Conservation (phyloP, 768 basidiomycete genomes). For the Termitomyces sp. region DNA sequence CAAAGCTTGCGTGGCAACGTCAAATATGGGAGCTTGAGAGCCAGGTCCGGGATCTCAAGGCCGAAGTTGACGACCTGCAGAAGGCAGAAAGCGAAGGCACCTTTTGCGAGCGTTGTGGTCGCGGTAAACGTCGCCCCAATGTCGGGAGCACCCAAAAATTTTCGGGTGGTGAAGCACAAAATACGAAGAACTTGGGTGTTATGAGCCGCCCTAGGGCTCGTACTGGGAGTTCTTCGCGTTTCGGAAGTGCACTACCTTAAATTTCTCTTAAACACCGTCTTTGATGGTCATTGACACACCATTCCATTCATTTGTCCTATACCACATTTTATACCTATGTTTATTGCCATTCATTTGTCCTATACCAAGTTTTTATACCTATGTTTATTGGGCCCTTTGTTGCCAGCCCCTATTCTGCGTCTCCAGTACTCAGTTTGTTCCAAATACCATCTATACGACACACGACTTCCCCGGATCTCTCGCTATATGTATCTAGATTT, state of each 20-base stretch:
- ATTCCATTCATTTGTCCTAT: constrained; percentile 13
- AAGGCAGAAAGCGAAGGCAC: constrained; percentile 25
- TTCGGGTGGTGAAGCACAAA: constrained; percentile 7
- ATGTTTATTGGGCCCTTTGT: constrained; percentile 9
- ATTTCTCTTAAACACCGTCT: not conserved
- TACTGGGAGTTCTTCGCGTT: constrained; percentile 61
- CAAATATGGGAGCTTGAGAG: constrained; percentile 74
- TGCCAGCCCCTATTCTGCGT: not conserved
- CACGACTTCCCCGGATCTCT: constrained; percentile 8
- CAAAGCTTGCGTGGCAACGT: constrained; percentile 63
- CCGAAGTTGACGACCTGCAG: constrained; percentile 58
- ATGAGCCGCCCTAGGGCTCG: constrained; percentile 63
- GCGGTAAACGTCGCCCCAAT: constrained; percentile 28
- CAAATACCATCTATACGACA: constrained; percentile 6
- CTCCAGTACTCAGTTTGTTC: not conserved
- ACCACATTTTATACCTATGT: constrained; percentile 9
- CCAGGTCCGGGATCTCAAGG: constrained; percentile 65
- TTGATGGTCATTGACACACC: constrained; percentile 1
- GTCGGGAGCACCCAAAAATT: not conserved
- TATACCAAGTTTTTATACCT: constrained; percentile 11
- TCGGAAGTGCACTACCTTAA: constrained; percentile 46
- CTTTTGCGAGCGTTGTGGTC: constrained; percentile 60
- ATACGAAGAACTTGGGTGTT: constrained; percentile 29
- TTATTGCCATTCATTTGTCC: constrained; percentile 14
- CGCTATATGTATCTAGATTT: constrained; percentile 3